These are phyloP conservation scores for Rhinocladiella similis DNA, from an alignment of 2,329 filamentous ascomycete species.

Conservation along the genomic window DNA sequence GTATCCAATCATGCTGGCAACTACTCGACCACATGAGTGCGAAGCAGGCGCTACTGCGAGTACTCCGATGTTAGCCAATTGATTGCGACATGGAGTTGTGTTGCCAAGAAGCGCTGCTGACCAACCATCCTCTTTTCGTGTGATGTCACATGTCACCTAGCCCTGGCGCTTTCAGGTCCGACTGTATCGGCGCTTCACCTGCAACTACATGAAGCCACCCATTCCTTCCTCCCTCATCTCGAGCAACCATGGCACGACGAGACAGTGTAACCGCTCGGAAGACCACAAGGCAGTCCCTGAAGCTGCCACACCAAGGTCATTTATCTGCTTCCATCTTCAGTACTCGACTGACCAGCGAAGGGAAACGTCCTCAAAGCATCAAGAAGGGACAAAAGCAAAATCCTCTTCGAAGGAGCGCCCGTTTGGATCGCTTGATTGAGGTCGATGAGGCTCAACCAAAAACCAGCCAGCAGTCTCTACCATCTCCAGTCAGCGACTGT, in stretches of 20 bases:
- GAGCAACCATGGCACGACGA: constrained; percentile 12
- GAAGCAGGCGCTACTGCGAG: neutral
- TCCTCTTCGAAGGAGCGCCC: constrained; percentile 11
- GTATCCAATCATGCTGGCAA: too few species aligned
- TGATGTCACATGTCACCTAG: constrained; percentile 4
- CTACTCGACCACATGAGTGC: too few species aligned
- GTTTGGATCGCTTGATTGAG: constrained; percentile 10
- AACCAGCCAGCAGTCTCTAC: constrained; percentile 9
- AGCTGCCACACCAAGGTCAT: constrained; percentile 4
- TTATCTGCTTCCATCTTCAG: constrained; percentile 6
- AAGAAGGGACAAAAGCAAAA: constrained; percentile 16
- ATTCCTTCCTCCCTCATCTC: constrained; percentile 7
- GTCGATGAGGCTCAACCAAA: constrained; percentile 8
- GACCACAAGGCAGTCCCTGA: constrained; percentile 4
- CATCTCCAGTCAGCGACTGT: constrained; percentile 14
- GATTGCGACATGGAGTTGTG: neutral
- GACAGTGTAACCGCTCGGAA: constrained; percentile 11
- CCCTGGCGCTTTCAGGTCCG: constrained; percentile 3
- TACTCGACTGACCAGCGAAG: constrained; percentile 8
- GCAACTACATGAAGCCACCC: constrained; percentile 9
- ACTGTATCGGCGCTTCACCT: neutral
- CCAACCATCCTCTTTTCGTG: neutral
- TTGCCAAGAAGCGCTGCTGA: neutral
- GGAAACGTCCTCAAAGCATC: constrained; percentile 5
- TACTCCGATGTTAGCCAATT: neutral